A percentile compares a stretch with the other conserved stretches of the same genome.
Evolutionary conservation across 2,329 filamentous ascomycete species (phyloP).

Genomic region (Colletotrichum falcatum): DNA sequence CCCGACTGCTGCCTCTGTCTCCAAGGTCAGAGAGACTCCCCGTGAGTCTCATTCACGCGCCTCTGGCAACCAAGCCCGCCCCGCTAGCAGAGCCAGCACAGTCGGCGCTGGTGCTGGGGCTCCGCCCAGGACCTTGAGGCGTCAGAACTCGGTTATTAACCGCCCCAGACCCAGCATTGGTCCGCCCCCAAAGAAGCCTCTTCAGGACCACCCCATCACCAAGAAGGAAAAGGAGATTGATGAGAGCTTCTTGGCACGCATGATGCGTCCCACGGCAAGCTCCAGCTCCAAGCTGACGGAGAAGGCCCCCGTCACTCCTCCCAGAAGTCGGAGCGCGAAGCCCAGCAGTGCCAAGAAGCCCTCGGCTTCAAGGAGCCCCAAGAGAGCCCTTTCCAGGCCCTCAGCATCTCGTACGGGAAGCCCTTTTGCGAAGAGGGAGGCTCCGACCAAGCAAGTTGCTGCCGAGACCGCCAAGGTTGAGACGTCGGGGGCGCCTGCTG

Average conservation of each 20-base stretch:
- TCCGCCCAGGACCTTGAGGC: constrained; percentile 53
- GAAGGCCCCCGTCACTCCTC: constrained; percentile 66
- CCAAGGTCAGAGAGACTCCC: constrained; percentile 61
- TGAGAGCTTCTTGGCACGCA: constrained; percentile 80
- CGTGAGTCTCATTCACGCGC: constrained; percentile 43
- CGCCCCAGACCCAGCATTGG: constrained; percentile 66
- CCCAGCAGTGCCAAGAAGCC: constrained; percentile 44
- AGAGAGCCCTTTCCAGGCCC: constrained; percentile 42
- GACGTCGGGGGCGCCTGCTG: constrained; percentile 39
- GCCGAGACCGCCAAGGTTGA: constrained; percentile 39
- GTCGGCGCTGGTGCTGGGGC: constrained; percentile 47
- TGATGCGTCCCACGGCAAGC: constrained; percentile 81
- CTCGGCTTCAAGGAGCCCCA: constrained; percentile 37
- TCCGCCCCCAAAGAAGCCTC: constrained; percentile 68
- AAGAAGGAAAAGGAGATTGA: constrained; percentile 70
- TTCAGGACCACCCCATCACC: constrained; percentile 59
- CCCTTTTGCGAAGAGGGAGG: constrained; percentile 23
- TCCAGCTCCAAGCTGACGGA: constrained; percentile 77
- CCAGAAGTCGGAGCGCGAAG: constrained; percentile 52
- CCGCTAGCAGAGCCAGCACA: constrained; percentile 60
- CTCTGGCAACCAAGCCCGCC: constrained; percentile 52
- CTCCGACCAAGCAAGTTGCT: constrained; percentile 23
- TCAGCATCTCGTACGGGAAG: constrained; percentile 26
- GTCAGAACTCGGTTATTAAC: constrained; percentile 59
- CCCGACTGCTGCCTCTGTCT: constrained; percentile 76